Conservation (phyloP, 805 yeast species). For the Kuraishia ogatae region DNA sequence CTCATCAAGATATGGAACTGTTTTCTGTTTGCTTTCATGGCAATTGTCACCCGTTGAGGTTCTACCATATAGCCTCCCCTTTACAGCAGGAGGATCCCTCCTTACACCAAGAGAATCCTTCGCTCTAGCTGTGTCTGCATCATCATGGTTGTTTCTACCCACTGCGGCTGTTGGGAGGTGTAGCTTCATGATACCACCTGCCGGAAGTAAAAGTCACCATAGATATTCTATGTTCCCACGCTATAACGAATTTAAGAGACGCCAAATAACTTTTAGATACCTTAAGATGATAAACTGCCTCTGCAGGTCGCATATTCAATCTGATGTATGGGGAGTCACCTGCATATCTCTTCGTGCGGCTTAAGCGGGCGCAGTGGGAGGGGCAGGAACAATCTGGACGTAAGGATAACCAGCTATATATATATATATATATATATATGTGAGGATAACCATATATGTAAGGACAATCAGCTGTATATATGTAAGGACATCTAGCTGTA, state of each 20-base stretch:
- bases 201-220: too few relatives aligned
- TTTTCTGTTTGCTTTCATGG: background rate
- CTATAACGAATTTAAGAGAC: too few relatives aligned
- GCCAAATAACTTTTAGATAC: too few relatives aligned
- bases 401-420: background rate
- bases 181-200: too few relatives aligned
- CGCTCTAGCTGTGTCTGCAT: too few relatives aligned
- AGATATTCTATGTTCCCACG: too few relatives aligned
- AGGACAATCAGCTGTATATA: too few relatives aligned
- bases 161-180: too few relatives aligned
- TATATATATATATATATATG: background rate
- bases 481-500: too few relatives aligned
- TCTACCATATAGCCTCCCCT: background rate
- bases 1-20: slow-evolving; percentile 15
- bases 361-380: background rate
- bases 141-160: too few relatives aligned
- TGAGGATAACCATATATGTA: too few relatives aligned
- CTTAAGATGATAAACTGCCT: too few relatives aligned
- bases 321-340: background rate
- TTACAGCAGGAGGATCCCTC: background rate
- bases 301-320: background rate
- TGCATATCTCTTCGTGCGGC: background rate
- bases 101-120: background rate
- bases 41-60: background rate
- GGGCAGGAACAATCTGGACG: background rate